Evolutionary conservation across 2,329 filamentous ascomycete species (phyloP).

Genomic region (Hypocreales sp.): DNA sequence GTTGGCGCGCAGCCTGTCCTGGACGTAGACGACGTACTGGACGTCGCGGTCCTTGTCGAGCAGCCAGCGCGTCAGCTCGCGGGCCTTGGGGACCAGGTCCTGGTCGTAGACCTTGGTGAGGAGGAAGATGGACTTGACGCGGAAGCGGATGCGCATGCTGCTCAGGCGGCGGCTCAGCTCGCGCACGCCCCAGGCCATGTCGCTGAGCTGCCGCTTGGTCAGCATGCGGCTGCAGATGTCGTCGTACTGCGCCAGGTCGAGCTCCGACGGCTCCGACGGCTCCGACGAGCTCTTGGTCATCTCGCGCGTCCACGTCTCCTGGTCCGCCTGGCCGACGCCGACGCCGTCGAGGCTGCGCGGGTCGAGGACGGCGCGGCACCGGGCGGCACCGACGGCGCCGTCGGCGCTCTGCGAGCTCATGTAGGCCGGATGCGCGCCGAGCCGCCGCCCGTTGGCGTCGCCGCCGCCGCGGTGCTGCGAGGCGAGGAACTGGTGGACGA

Average conservation of each 20-base stretch:
- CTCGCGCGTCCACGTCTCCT: constrained; percentile 36
- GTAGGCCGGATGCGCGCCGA: too few species aligned
- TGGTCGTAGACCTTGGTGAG: constrained; percentile 87
- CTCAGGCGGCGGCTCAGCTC: constrained; percentile 78
- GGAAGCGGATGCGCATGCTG: constrained; percentile 67
- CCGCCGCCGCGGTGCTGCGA: constrained; percentile 26
- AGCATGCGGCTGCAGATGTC: constrained; percentile 53
- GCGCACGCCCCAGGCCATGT: constrained; percentile 93
- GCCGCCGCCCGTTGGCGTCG: too few species aligned
- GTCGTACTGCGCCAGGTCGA: constrained; percentile 20
- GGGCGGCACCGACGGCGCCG: background rate
- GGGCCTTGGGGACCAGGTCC: constrained; percentile 59
- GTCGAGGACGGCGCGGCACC: constrained; percentile 20
- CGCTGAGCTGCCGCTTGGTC: constrained; percentile 86
- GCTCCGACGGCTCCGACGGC: constrained; percentile 15
- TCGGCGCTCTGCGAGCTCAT: too few species aligned
- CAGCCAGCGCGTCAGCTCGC: constrained; percentile 68
- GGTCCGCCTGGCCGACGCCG: constrained; percentile 37
- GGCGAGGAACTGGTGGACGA: constrained; percentile 51
- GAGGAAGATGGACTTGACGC: constrained; percentile 71
- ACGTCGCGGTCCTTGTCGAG: constrained; percentile 52
- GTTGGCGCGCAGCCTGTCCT: constrained; percentile 57
- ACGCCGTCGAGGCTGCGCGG: constrained; percentile 22
- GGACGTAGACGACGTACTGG: constrained; percentile 67
- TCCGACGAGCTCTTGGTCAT: constrained; percentile 20